phyloP scores from a whole-genome alignment of 139 green algal genomes.

The Nannochloris sp. region DNA sequence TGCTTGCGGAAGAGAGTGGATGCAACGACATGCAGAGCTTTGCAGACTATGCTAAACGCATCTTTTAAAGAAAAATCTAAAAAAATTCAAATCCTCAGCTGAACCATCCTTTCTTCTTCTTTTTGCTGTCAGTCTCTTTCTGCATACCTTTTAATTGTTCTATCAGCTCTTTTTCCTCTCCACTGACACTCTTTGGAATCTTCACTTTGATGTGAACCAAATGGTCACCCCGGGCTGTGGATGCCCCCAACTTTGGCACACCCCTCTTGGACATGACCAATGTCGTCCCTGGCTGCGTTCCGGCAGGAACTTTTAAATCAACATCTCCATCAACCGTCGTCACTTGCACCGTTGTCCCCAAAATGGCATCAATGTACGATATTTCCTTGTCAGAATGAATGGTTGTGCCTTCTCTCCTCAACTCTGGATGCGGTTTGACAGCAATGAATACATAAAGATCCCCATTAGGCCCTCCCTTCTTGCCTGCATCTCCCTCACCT shows the following conservation, averaged over 20 bases:
- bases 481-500: constrained; percentile 61
- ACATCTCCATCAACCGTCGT: constrained; percentile 77
- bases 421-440: constrained; percentile 72
- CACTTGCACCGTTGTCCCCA: constrained; percentile 78
- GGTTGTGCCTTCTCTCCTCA: constrained; percentile 78
- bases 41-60: neutral
- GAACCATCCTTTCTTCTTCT: constrained; percentile 12
- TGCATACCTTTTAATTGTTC: constrained; percentile 70
- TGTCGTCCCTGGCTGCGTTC: constrained; percentile 92
- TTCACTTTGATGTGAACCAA: constrained; percentile 63
- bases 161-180: constrained; percentile 83
- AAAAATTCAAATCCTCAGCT: constrained; percentile 2
- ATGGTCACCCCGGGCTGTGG: constrained; percentile 79
- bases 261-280: constrained; percentile 95
- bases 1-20: neutral
- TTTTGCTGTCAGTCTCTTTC: neutral
- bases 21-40: constrained; percentile 1
- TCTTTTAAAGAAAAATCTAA: neutral
- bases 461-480: constrained; percentile 60
- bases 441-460: constrained; percentile 93
- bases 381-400: constrained; percentile 68
- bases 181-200: constrained; percentile 78
- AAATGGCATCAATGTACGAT: constrained; percentile 84
- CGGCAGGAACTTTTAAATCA: constrained; percentile 89
- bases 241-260: constrained; percentile 77